Evolutionary conservation across 2,329 filamentous ascomycete species (phyloP), one percentile per base, ranked within the genome.

Genomic region (Fusarium brachygibbosum): DNA sequence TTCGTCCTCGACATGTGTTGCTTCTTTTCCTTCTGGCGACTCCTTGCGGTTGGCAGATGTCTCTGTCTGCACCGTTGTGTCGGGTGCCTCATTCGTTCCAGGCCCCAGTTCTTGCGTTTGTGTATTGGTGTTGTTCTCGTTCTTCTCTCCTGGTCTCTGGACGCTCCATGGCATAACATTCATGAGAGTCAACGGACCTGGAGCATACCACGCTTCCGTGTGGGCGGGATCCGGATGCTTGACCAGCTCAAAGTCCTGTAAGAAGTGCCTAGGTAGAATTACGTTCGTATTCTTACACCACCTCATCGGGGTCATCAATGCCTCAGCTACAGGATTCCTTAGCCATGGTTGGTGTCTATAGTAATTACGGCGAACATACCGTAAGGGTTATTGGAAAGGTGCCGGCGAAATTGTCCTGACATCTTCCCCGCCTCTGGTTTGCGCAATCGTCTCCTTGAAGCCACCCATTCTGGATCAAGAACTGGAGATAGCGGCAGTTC

Each of bases 371-470:
- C 9, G 37, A 29, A 14, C 80, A 31, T 80, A 91, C 90, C 91
- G 70, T 87, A 93, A 4, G 89, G 83, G 68, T 92, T 94, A 37
- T 83, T 82, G 31, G 80, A 81, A 3, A 93, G 79, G 61, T 87
- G 85, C 58, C 81, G 82, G 73, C 90, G 87, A 62, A 93, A 87
- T 4, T 83, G 78, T 14, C 79, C 82, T 3, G 60, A 70, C 0
- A 75, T 72, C 31, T 67, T 77, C 58, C 60, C 74, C 35, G 60
- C 79, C 1, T 76, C 72, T 59, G 40, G 34, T 29, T 82, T 83
- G 42, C 77, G 82, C 63, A 79, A 84, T 16, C 81, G 80, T 38
- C 80, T 76, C 58, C 77, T 82, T 0, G 81, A 80, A 35, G 82
- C 77, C 67, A 84, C 81, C 78, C 84, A 88, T 3, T 71, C 70